These are phyloP conservation scores for Colletotrichum filicis DNA, from an alignment of 2,329 filamentous ascomycete species.

Conservation along the genomic window DNA sequence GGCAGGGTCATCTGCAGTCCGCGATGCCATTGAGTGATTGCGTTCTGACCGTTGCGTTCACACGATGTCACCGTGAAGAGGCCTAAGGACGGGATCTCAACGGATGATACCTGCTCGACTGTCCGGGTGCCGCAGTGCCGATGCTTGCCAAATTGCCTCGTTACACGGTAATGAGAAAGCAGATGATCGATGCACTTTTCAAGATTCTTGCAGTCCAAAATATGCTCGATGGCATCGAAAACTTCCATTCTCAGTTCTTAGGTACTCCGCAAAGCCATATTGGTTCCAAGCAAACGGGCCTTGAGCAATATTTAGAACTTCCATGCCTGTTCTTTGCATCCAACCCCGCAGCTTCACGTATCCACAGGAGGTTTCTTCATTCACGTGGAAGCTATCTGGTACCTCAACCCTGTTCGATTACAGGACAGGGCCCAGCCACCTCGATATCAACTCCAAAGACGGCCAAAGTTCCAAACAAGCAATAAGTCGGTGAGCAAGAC, in stretches of 20 bases:
- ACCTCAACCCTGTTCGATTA: background rate
- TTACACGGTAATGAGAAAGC: background rate
- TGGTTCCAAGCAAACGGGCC: background rate
- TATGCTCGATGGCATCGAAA: background rate
- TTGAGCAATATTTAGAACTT: background rate
- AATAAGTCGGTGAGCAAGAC: slow-evolving; percentile 18
- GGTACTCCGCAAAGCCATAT: background rate
- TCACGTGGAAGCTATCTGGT: background rate
- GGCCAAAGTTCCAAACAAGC: background rate
- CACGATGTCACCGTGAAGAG: slow-evolving; percentile 8
- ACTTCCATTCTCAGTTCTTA: background rate
- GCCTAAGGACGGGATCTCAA: background rate
- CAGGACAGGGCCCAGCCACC: slow-evolving; percentile 2
- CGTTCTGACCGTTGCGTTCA: background rate
- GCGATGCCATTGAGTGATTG: background rate
- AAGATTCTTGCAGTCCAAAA: background rate
- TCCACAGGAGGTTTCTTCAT: background rate
- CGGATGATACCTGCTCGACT: slow-evolving; percentile 1
- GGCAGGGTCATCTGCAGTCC: background rate
- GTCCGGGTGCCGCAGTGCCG: slow-evolving; percentile 2
- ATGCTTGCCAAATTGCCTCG: background rate
- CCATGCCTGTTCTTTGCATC: background rate
- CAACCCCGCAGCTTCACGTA: background rate
- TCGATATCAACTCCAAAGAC: background rate
- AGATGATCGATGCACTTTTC: background rate